These are phyloP conservation scores for Petunia axillaris DNA, from an alignment of 257 asterid genomes.

Conservation along the genomic window DNA sequence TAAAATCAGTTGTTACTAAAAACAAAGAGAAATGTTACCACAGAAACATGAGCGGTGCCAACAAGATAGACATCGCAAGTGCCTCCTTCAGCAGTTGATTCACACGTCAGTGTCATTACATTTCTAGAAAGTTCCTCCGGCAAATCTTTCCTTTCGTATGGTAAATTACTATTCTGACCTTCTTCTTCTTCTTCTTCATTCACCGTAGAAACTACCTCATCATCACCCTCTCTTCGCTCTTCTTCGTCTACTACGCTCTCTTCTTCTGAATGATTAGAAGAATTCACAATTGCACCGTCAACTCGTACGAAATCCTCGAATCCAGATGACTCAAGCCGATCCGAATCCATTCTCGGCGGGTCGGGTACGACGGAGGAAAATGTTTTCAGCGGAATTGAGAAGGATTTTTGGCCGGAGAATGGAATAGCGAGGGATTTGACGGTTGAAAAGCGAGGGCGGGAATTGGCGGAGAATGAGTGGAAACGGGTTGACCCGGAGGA, in stretches of 20 bases:
- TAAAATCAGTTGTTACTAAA: neutral
- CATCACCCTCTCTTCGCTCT: neutral
- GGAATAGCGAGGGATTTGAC: slow-evolving; percentile 25
- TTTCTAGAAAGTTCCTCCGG: slow-evolving; percentile 72
- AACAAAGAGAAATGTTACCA: slow-evolving; percentile 41
- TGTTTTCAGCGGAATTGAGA: slow-evolving; percentile 17
- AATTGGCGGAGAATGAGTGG: slow-evolving; percentile 18
- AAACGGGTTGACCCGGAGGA: slow-evolving; percentile 12
- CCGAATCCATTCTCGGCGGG: slow-evolving; percentile 36
- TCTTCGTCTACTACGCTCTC: slow-evolving; percentile 22
- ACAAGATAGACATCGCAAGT: slow-evolving; percentile 82
- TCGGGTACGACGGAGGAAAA: neutral
- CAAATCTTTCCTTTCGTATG: slow-evolving; percentile 54
- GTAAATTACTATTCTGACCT: neutral
- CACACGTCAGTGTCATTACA: slow-evolving; percentile 68
- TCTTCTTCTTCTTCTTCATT: neutral
- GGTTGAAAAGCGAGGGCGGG: slow-evolving; percentile 23
- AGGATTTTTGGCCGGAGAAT: slow-evolving; percentile 31
- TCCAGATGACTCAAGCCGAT: slow-evolving; percentile 40
- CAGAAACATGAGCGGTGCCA: slow-evolving; percentile 90
- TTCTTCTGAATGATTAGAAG: neutral
- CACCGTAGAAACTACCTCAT: neutral
- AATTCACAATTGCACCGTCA: slow-evolving; percentile 29
- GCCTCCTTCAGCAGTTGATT: slow-evolving; percentile 73
- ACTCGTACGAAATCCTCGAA: slow-evolving; percentile 57